Percentiles rank a stretch among this genome's conserved stretches.
phyloP scores from a whole-genome alignment of 2,329 filamentous ascomycete species.

The Colletotrichum sp. region DNA sequence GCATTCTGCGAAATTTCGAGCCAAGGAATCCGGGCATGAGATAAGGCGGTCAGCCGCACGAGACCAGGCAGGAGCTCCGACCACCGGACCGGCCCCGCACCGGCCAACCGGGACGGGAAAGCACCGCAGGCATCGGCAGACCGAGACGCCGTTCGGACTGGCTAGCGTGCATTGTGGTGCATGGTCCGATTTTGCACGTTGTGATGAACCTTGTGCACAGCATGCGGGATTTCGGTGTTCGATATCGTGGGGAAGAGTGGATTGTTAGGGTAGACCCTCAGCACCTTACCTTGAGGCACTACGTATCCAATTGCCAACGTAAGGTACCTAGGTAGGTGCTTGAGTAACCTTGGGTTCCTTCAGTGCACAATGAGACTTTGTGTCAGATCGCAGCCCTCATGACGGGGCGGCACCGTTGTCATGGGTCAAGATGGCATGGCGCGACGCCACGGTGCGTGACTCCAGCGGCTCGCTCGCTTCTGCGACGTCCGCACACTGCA shows the following conservation, averaged over 20 bases:
- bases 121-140: background rate
- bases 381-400: conserved; percentile 1
- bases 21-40: too few relatives aligned
- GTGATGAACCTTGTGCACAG: background rate
- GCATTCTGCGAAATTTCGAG: too few relatives aligned
- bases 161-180: background rate
- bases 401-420: background rate
- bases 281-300: background rate
- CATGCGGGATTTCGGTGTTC: background rate
- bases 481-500: background rate
- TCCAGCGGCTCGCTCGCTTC: conserved; percentile 2
- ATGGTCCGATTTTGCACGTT: background rate
- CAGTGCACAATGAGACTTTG: background rate
- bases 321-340: background rate
- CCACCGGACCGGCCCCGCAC: background rate
- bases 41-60: background rate
- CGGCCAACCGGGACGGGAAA: background rate
- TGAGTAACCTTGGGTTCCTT: background rate
- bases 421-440: background rate
- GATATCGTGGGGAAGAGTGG: background rate
- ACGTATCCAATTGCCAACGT: background rate
- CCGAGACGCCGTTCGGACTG: background rate
- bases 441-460: background rate
- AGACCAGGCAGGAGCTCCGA: background rate
- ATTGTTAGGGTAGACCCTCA: background rate